Evolutionary conservation across 129 eudicot genomes (phyloP), one percentile per base, ranked within the genome.

Genomic region (Ambrosia trifida): DNA sequence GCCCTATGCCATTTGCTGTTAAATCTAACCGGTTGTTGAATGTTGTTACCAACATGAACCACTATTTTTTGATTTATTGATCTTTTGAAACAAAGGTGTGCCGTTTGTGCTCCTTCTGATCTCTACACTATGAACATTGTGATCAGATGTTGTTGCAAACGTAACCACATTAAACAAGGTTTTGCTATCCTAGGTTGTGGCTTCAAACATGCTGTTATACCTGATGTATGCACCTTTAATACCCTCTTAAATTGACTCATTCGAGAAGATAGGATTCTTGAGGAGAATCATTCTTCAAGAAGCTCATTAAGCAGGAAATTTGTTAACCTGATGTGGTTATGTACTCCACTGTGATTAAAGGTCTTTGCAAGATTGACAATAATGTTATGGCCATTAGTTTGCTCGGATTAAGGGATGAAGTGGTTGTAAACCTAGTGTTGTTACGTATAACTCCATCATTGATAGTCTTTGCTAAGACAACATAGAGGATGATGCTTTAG

Each of bases 101-200:
- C 1, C 16, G 2, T 28, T 57, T 16, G 8, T 6, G 38, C 30
- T 57, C 63, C 38, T 24, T 64, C 41, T 2, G 35, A 64, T 19
- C 11, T 3, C n/a, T 41, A 41, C 52, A 64, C 52, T 18, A 41
- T 40, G 7, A 64, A 64, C 69, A 64, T 64, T 64, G 69, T 43
- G 69, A 64, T 41, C n/a, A 64, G 41, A 28, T 18, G 52, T 64
- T 64, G 36, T 64, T 41, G 69, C 69, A 35, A 43, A 64, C 17
- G 41, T 10, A 41, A 19, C 17, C 36, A 43, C 52, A 64, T 52
- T 19, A 40, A 7, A 0, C 33, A 41, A 11, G 53, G 36, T 10
- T 64, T 40, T 1, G 18, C 51, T 9, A 33, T 40, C 9, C 1
- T 64, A 40, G 69, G 33, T 0, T 64, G 14, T 40, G 50, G 69